Evolutionary conservation across 2,329 filamentous ascomycete genomes (phyloP).

Genomic region (Lachnellula willkommii): DNA sequence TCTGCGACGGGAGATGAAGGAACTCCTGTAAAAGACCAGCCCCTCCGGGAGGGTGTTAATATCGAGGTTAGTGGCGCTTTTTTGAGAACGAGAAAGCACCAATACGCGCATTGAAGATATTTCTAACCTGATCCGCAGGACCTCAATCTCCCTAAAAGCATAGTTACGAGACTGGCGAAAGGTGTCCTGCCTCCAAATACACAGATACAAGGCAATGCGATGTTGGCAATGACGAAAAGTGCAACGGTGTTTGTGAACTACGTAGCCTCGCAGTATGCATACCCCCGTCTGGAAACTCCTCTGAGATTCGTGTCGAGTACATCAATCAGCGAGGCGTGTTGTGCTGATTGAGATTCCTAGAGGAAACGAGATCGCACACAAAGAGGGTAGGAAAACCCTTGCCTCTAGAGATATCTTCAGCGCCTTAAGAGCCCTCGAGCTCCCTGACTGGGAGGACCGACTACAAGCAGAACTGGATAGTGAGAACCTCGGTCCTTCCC

Average conservation of each 20-base stretch:
- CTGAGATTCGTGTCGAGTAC: neutral
- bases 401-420: constrained; percentile 70
- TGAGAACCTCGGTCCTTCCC: constrained; percentile 37
- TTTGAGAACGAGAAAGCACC: neutral
- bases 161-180: constrained; percentile 74
- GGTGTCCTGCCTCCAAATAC: constrained; percentile 75
- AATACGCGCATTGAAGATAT: neutral
- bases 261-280: constrained; percentile 64
- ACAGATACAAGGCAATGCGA: constrained; percentile 76
- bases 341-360: constrained; percentile 37
- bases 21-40: constrained; percentile 26
- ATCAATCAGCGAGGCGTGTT: neutral
- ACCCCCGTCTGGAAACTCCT: neutral
- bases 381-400: constrained; percentile 71
- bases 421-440: constrained; percentile 71
- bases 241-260: constrained; percentile 82
- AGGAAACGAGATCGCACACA: constrained; percentile 65
- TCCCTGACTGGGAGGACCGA: constrained; percentile 61
- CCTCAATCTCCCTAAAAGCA: constrained; percentile 71
- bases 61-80: constrained; percentile 45
- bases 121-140: constrained; percentile 46
- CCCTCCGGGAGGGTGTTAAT: constrained; percentile 27
- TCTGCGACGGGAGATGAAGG: constrained; percentile 42
- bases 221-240: constrained; percentile 73
- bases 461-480: constrained; percentile 73